These are phyloP conservation scores for Coemansia sp. DNA, from an alignment of 192 early-diverging fungal species.

Conservation along the genomic window DNA sequence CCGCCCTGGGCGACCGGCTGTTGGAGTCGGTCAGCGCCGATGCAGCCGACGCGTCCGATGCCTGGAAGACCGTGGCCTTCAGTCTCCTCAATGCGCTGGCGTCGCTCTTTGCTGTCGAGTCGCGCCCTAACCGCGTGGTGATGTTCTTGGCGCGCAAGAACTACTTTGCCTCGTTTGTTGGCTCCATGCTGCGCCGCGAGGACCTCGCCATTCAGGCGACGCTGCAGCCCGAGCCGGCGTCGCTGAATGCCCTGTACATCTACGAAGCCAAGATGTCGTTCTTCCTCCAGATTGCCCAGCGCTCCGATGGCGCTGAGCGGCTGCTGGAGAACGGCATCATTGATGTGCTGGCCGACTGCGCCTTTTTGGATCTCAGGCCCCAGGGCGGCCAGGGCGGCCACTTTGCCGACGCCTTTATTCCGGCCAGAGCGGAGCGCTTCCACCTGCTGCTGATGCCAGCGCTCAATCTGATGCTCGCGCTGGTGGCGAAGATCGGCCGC, in stretches of 20 bases:
- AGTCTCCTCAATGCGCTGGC: constrained; percentile 70
- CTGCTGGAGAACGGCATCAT: constrained; percentile 77
- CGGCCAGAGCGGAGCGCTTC: constrained; percentile 56
- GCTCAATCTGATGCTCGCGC: constrained; percentile 58
- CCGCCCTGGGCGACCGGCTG: constrained; percentile 62
- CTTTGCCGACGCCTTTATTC: constrained; percentile 48
- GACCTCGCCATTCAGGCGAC: constrained; percentile 56
- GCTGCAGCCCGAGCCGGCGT: constrained; percentile 57
- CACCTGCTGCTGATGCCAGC: constrained; percentile 63
- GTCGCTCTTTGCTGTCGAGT: constrained; percentile 48
- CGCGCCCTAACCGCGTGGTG: constrained; percentile 51
- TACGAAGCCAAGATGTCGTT: constrained; percentile 82
- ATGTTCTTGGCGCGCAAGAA: constrained; percentile 53
- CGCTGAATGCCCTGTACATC: constrained; percentile 64
- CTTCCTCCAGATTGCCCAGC: constrained; percentile 75
- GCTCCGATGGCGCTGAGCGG: constrained; percentile 69
- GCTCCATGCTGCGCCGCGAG: constrained; percentile 60
- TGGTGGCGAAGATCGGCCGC: constrained; percentile 49
- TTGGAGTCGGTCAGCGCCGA: constrained; percentile 75
- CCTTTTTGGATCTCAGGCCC: constrained; percentile 70
- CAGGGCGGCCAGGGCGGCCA: constrained; percentile 7
- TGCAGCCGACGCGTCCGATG: constrained; percentile 75
- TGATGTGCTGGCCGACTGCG: constrained; percentile 70
- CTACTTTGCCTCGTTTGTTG: constrained; percentile 57
- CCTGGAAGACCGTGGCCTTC: constrained; percentile 86